Percentiles rank a stretch among this genome's conserved stretches.
These are phyloP conservation scores for Omphalea diandra DNA, from an alignment of 441 rosid species.

Conservation along the genomic window DNA sequence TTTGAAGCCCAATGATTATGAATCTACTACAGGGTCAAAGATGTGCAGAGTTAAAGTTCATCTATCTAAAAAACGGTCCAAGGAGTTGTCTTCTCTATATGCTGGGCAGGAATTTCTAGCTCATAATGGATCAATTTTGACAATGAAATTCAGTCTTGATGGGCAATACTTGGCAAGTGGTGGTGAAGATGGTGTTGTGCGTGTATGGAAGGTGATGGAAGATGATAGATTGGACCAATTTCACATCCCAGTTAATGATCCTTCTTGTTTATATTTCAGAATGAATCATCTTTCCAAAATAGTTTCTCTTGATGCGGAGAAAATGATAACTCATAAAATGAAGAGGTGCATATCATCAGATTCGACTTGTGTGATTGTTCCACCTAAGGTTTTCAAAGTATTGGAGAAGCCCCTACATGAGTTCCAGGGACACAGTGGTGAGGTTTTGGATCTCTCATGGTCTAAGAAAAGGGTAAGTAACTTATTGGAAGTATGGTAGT, in stretches of 20 bases:
- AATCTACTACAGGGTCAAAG: constrained; percentile 28
- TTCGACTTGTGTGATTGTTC: constrained; percentile 73
- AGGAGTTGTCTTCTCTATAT: constrained; percentile 75
- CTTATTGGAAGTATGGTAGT: background rate
- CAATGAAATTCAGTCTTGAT: constrained; percentile 89
- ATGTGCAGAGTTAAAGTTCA: constrained; percentile 56
- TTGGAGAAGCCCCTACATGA: constrained; percentile 79
- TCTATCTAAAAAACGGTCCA: constrained; percentile 54
- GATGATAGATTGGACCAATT: constrained; percentile 54
- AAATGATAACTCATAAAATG: constrained; percentile 42
- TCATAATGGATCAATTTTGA: constrained; percentile 71
- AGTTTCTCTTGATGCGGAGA: constrained; percentile 42
- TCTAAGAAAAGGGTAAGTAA: constrained; percentile 69
- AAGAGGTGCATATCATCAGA: constrained; percentile 55
- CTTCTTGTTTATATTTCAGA: constrained; percentile 60
- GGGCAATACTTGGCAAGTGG: constrained; percentile 80
- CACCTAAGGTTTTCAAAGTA: constrained; percentile 67
- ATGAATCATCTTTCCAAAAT: constrained; percentile 61
- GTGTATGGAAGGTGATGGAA: constrained; percentile 77
- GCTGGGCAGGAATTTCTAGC: constrained; percentile 71
- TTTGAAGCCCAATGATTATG: constrained; percentile 25
- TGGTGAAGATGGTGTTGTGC: constrained; percentile 77
- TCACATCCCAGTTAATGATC: constrained; percentile 53
- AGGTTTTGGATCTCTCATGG: constrained; percentile 91
- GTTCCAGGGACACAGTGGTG: constrained; percentile 68